A percentile compares a stretch with the other conserved stretches of the same genome.
Conservation (phyloP, 2,329 filamentous ascomycete species). For the Fusarium beomiforme region DNA sequence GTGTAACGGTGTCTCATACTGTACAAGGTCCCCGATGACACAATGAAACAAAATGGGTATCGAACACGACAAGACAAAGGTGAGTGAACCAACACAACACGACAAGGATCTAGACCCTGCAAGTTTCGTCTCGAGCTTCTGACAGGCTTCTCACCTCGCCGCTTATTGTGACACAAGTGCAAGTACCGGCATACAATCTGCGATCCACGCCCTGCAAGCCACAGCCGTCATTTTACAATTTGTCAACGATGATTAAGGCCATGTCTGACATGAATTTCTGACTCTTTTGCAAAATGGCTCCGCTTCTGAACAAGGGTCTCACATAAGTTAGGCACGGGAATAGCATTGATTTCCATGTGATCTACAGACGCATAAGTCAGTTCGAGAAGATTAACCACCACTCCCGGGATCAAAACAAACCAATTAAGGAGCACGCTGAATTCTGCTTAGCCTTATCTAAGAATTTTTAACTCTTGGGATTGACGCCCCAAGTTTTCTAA, state of each 20-base stretch:
- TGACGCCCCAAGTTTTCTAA: too few species aligned
- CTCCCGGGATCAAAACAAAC: too few species aligned
- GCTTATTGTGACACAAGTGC: not conserved
- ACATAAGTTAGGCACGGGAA: not conserved
- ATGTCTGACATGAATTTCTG: not conserved
- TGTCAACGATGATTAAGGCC: not conserved
- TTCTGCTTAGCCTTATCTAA: too few species aligned
- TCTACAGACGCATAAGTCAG: not conserved
- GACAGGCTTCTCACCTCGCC: not conserved
- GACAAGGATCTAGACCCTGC: not conserved
- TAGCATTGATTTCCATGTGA: not conserved
- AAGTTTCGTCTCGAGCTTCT: not conserved
- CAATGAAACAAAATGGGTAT: conserved; percentile 1
- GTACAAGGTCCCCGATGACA: not conserved
- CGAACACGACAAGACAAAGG: not conserved
- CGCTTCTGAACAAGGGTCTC: not conserved
- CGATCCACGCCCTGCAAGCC: not conserved
- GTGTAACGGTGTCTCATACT: conserved; percentile 6
- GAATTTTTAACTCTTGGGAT: too few species aligned
- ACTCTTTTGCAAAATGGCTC: not conserved
- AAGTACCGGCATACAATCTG: not conserved
- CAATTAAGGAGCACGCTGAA: too few species aligned
- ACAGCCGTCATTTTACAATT: not conserved
- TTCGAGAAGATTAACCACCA: not conserved
- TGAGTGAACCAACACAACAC: not conserved